These are phyloP conservation scores for Botryotinia convoluta DNA, from an alignment of 2,329 filamentous ascomycete genomes.

Conservation along the genomic window DNA sequence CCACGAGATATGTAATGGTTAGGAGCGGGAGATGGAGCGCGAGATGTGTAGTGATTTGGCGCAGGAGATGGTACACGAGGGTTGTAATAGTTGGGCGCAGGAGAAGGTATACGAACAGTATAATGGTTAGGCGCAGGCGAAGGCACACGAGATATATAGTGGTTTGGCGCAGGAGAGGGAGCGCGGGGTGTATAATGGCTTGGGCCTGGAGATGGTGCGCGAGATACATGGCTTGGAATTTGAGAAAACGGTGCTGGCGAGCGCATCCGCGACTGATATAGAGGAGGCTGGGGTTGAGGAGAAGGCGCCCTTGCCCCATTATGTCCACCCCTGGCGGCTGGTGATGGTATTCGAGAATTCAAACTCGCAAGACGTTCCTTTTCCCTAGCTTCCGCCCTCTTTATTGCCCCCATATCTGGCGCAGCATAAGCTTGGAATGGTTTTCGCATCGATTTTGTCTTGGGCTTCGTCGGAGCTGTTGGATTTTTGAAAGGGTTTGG, in stretches of 20 bases:
- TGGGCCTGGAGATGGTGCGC: neutral
- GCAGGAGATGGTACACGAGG: neutral
- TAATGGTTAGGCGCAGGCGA: constrained; percentile 22
- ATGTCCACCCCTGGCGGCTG: constrained; percentile 29
- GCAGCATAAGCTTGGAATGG: constrained; percentile 66
- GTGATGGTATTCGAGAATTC: constrained; percentile 32
- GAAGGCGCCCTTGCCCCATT: constrained; percentile 31
- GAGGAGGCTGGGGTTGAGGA: constrained; percentile 33
- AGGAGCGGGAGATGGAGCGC: neutral
- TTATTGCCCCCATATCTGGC: constrained; percentile 62
- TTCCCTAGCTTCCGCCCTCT: constrained; percentile 41
- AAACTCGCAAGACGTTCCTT: constrained; percentile 33
- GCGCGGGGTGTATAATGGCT: constrained; percentile 41
- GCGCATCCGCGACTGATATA: constrained; percentile 39
- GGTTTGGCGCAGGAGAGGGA: constrained; percentile 36
- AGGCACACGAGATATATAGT: constrained; percentile 36
- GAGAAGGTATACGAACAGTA: neutral
- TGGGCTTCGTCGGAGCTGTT: constrained; percentile 35
- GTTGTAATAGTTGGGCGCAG: constrained; percentile 1
- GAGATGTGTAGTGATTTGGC: constrained; percentile 2
- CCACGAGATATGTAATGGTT: constrained; percentile 1
- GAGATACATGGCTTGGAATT: constrained; percentile 4
- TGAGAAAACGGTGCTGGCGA: constrained; percentile 40
- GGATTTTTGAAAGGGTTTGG: constrained; percentile 37
- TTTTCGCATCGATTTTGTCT: constrained; percentile 62